Evolutionary conservation across 306 rosid species (phyloP).

Genomic region (Datisca glomerata): DNA sequence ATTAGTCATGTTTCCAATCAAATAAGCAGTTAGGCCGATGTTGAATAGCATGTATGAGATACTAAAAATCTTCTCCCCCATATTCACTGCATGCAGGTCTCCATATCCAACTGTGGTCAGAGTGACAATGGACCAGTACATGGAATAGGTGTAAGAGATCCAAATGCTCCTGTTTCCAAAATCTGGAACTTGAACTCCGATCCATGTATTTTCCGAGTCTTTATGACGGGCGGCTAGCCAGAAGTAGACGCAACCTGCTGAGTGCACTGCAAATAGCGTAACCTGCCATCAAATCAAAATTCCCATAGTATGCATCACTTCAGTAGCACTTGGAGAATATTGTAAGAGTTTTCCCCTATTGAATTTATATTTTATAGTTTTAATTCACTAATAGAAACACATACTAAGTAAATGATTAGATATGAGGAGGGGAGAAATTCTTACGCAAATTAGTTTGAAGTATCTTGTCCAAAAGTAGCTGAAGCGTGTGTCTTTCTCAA

Average conservation of each 20-base stretch:
- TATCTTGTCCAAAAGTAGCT: constrained; percentile 60
- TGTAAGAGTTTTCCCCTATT: too few relatives aligned
- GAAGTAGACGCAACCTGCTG: constrained; percentile 74
- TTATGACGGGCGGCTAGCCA: constrained; percentile 62
- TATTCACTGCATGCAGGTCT: constrained; percentile 70
- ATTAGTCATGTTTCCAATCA: constrained; percentile 84
- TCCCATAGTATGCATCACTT: too few relatives aligned
- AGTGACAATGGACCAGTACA: constrained; percentile 76
- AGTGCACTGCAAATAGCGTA: constrained; percentile 67
- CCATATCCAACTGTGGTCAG: constrained; percentile 90
- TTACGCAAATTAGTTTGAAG: constrained; percentile 60
- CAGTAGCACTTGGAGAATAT: neutral
- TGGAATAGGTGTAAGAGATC: constrained; percentile 58
- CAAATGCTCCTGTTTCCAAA: constrained; percentile 39
- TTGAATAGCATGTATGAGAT: constrained; percentile 71
- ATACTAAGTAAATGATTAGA: too few relatives aligned
- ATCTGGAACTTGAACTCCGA: constrained; percentile 33
- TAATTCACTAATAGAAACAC: too few relatives aligned
- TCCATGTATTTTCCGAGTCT: constrained; percentile 44
- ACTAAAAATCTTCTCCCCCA: constrained; percentile 56
- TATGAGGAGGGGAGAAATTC: constrained; percentile 15
- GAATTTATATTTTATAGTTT: too few relatives aligned
- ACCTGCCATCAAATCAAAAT: constrained; percentile 29
- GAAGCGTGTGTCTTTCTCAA: constrained; percentile 78
- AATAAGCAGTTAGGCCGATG: constrained; percentile 79